Conservation (phyloP, 2,329 filamentous ascomycete species). For the Capronia americana region DNA sequence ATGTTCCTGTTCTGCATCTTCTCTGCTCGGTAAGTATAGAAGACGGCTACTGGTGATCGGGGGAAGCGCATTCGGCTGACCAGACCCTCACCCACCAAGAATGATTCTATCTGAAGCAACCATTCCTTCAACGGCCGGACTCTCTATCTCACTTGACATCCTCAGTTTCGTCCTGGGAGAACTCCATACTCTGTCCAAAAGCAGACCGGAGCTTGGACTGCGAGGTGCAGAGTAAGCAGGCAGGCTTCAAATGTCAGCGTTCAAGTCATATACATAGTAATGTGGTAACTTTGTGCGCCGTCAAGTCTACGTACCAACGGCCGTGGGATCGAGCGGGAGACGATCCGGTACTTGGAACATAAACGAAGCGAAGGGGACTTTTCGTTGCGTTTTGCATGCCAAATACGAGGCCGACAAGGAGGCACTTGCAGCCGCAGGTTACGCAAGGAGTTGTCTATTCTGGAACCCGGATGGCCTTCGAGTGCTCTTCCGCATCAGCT, state of each 20-base stretch:
- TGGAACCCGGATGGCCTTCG: not conserved
- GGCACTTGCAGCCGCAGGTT: not conserved
- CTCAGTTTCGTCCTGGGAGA: not conserved
- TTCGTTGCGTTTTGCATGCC: not conserved
- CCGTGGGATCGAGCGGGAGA: not conserved
- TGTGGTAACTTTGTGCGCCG: not conserved
- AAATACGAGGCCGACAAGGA: not conserved
- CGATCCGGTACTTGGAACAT: not conserved
- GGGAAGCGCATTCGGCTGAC: not conserved
- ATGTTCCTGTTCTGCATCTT: not conserved
- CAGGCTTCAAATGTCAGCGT: too few relatives aligned
- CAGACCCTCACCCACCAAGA: not conserved
- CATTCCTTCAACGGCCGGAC: not conserved
- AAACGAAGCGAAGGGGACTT: slow-evolving; percentile 10
- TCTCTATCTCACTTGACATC: not conserved
- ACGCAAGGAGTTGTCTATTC: slow-evolving; percentile 10
- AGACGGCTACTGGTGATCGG: not conserved
- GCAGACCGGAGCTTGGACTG: not conserved
- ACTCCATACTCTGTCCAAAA: not conserved
- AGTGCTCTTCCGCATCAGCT: not conserved
- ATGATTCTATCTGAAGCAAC: not conserved
- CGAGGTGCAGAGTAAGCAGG: too few relatives aligned
- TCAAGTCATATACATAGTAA: too few relatives aligned
- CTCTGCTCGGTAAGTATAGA: not conserved
- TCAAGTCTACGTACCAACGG: too few relatives aligned